A percentile compares a stretch with the other conserved stretches of the same genome.
These are phyloP conservation scores for Colletotrichum liaoningense DNA, from an alignment of 2,329 filamentous ascomycete genomes.

Conservation along the genomic window DNA sequence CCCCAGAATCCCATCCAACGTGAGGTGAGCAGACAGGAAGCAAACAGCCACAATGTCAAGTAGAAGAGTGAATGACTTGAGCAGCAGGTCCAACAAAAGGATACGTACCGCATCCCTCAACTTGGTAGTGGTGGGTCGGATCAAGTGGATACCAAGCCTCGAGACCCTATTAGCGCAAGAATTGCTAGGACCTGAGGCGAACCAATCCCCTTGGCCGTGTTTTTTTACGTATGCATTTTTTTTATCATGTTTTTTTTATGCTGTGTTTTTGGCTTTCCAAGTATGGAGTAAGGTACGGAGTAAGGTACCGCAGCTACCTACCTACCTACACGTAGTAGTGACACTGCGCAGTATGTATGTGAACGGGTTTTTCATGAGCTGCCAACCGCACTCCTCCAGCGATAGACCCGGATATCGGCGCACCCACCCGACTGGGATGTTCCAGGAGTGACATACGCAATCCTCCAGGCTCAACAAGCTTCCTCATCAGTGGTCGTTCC, in stretches of 20 bases:
- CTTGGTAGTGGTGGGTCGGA: slow-evolving; percentile 16
- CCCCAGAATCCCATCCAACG: not conserved
- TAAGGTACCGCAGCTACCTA: not conserved
- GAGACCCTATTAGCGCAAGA: slow-evolving; percentile 24
- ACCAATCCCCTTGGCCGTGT: slow-evolving; percentile 26
- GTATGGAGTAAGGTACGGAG: not conserved
- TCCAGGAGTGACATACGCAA: slow-evolving; percentile 35
- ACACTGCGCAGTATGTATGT: no score
- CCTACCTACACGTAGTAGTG: not conserved
- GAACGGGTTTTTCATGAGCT: not conserved
- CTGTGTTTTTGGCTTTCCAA: not conserved
- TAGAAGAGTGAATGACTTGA: slow-evolving; percentile 18
- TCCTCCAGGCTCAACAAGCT: slow-evolving; percentile 31
- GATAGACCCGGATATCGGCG: slow-evolving; percentile 24
- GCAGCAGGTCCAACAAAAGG: slow-evolving; percentile 3
- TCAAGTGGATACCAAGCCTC: slow-evolving; percentile 7
- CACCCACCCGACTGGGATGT: slow-evolving; percentile 24
- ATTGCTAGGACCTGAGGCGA: slow-evolving; percentile 26
- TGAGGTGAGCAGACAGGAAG: not conserved
- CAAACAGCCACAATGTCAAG: not conserved
- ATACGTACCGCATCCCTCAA: slow-evolving; percentile 1
- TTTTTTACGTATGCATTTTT: slow-evolving; percentile 9
- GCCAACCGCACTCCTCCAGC: not conserved
- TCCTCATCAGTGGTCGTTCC: not conserved
- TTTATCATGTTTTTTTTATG: not conserved